Conservation (phyloP, 805 yeast genomes). For the Grigorovia yakushimaensis region DNA sequence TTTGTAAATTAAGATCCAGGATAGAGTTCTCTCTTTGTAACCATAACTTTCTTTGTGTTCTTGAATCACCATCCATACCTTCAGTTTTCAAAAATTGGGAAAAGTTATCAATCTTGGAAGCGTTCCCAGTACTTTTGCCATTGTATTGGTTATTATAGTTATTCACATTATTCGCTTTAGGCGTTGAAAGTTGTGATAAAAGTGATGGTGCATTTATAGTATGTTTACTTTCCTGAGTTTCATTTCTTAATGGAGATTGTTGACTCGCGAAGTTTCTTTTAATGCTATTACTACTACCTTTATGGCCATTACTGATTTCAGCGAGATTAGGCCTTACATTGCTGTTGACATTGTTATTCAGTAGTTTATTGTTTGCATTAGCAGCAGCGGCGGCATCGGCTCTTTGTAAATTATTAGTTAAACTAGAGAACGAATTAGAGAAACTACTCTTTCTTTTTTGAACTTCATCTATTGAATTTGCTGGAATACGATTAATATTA, state of each 20-base stretch:
- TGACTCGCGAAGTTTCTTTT: background rate
- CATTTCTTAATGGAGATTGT: background rate
- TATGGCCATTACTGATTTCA: background rate
- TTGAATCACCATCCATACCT: conserved; percentile 39
- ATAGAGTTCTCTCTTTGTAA: conserved; percentile 67
- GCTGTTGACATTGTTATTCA: background rate
- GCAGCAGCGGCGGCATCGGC: conserved; percentile 9
- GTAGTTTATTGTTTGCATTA: conserved; percentile 2
- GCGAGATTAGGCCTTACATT: background rate
- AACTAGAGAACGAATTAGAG: conserved; percentile 25
- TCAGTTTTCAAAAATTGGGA: conserved; percentile 33
- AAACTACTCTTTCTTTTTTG: conserved; percentile 8
- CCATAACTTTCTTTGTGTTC: conserved; percentile 83
- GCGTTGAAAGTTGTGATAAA: conserved; percentile 2
- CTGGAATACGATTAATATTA: background rate
- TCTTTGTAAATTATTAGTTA: conserved; percentile 23
- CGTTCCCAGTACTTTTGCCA: background rate
- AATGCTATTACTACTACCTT: background rate
- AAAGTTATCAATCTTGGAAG: conserved; percentile 34
- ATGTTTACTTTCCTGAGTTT: background rate
- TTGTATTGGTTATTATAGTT: background rate
- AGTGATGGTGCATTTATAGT: conserved; percentile 1
- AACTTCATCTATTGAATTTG: background rate
- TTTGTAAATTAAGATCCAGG: conserved; percentile 39
- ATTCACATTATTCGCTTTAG: background rate